Evolutionary conservation across 139 green algal genomes (phyloP), one percentile per base, ranked within the genome.

Genomic region (Closterium sp.): DNA sequence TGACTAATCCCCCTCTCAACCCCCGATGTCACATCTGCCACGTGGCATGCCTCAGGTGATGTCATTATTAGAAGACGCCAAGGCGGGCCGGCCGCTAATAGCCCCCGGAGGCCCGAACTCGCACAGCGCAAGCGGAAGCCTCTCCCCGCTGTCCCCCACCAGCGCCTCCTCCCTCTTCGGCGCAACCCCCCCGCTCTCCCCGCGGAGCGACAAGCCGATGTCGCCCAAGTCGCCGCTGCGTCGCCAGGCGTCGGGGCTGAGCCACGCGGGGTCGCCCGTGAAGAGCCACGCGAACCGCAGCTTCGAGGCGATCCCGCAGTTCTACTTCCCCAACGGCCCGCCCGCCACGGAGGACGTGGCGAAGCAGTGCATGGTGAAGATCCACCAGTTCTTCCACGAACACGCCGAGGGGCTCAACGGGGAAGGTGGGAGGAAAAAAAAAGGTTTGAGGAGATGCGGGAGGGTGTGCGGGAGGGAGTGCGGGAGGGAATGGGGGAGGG

Each of bases 141-240:
- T 35, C 69, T 93, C 88, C 30, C 91, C 93, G 31, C 85, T 95
- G 12, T 94, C 91, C n/a, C 93, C 93, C 10, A 92, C 91, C 3
- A 92, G 33, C 84, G 87, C 91, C 1, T 36, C 92, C 3, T 86
- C 89, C 16, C 88, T 95, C 28, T 93, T 95, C 88, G 38, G 55
- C 91, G 30, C 30, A 32, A 96, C 98, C 96, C 97, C 97, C 3
- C 97, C 97, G 3, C 88, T 98, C 34, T 98, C 97, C 4, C 97
- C 97, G 2, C 95, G 95, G 21, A 98, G 98, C 88, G 43, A 34
- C 84, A 34, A 76, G 16, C 95, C 96, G 6, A 95, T 96, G 8
- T 93, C 91, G 21, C 91, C 91, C n/a, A 90, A 86, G 38, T 93
- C 93, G n/a, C 91, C 91, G 28, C 90, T 89, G 33, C 89, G 89